Conservation (phyloP, 2,329 filamentous ascomycete species). For the Emergomyces orientalis region DNA sequence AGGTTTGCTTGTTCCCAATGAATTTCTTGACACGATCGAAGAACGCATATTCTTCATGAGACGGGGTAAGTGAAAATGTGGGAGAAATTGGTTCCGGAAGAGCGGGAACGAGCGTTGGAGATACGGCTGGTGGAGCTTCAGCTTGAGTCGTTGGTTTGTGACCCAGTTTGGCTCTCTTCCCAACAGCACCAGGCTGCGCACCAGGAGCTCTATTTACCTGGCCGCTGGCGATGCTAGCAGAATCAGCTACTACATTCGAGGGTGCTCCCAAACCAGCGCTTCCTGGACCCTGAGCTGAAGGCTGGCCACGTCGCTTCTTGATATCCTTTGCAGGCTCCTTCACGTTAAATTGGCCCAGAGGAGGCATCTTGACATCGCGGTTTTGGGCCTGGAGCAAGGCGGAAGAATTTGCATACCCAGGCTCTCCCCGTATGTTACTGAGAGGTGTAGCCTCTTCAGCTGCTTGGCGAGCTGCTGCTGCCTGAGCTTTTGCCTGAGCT, state of each 20-base stretch:
- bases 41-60: constrained; percentile 77
- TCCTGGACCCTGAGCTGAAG: constrained; percentile 30
- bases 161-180: constrained; percentile 63
- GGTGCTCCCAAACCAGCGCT: constrained; percentile 29
- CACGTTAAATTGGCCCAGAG: constrained; percentile 85
- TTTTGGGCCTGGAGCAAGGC: constrained; percentile 42
- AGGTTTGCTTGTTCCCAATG: constrained; percentile 81
- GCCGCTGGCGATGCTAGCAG: constrained; percentile 23
- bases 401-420: constrained; percentile 35
- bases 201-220: constrained; percentile 28
- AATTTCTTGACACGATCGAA: constrained; percentile 97
- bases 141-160: constrained; percentile 51
- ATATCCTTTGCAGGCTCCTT: constrained; percentile 77
- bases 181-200: constrained; percentile 36
- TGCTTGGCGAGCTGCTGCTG: constrained; percentile 48
- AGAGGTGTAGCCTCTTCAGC: constrained; percentile 60
- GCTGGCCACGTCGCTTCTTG: constrained; percentile 70
- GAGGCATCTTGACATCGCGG: constrained; percentile 65
- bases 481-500: constrained; percentile 55
- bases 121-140: constrained; percentile 51
- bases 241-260: constrained; percentile 24
- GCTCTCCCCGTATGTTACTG: constrained; percentile 53
- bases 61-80: constrained; percentile 61
- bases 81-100: constrained; percentile 81
- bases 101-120: constrained; percentile 78